phyloP scores from a whole-genome alignment of 2,329 filamentous ascomycete species.

The Myriosclerotinia scirpicola region DNA sequence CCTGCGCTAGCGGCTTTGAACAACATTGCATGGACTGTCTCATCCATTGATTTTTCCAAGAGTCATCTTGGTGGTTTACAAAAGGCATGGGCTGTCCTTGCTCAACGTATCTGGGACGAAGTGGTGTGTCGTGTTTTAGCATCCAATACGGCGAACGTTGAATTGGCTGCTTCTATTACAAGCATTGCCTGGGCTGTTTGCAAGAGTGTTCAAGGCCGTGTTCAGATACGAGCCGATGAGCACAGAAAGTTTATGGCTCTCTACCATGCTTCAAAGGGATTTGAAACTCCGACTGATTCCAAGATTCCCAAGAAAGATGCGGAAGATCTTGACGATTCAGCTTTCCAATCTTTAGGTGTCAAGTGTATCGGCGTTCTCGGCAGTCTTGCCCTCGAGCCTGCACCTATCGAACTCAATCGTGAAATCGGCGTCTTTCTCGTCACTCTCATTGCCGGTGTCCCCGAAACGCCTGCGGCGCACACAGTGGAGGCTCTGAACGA shows the following conservation, averaged over 20 bases:
- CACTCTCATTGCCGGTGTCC: conserved; percentile 52
- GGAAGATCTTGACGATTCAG: conserved; percentile 46
- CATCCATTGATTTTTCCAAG: conserved; percentile 58
- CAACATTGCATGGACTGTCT: conserved; percentile 68
- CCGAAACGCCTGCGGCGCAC: conserved; percentile 56
- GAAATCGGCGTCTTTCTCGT: conserved; percentile 64
- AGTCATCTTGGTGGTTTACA: conserved; percentile 52
- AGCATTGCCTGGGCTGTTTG: conserved; percentile 66
- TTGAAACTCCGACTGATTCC: conserved; percentile 34
- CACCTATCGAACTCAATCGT: conserved; percentile 55
- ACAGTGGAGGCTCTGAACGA: conserved; percentile 65
- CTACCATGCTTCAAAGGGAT: conserved; percentile 57
- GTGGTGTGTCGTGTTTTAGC: conserved; percentile 57
- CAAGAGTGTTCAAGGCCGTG: conserved; percentile 52
- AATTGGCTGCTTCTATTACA: conserved; percentile 61
- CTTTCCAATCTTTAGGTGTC: conserved; percentile 60
- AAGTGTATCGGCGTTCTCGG: conserved; percentile 68
- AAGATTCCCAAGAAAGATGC: conserved; percentile 27
- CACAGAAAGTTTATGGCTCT: conserved; percentile 64
- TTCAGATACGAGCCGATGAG: conserved; percentile 53
- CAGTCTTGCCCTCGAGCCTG: conserved; percentile 58
- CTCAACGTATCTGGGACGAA: conserved; percentile 57
- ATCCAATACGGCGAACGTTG: conserved; percentile 60
- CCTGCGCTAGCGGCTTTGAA: conserved; percentile 61
- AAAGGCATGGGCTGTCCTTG: conserved; percentile 54